Evolutionary conservation across 768 basidiomycete genomes (phyloP).

Genomic region (Lactarius quietus): DNA sequence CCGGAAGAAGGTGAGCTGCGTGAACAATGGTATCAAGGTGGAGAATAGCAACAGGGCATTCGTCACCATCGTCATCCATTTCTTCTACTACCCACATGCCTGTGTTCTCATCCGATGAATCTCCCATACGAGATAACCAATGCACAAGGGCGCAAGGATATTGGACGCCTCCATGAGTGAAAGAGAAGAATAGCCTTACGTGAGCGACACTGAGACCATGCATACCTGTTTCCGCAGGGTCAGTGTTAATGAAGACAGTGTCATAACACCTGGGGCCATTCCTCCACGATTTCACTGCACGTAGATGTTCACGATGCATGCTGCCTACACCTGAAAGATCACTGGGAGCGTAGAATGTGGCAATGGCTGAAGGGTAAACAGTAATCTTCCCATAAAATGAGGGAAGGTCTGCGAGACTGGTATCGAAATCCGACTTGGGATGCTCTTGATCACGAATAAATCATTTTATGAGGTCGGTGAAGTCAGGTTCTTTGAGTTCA

Average conservation of each 20-base stretch:
- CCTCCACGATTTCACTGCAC: not conserved
- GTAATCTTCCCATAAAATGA: no score
- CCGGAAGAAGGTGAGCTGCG: slow-evolving; percentile 11
- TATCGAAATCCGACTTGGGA: no score
- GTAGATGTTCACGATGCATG: not conserved
- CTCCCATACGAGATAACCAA: not conserved
- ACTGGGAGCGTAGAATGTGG: slow-evolving; percentile 12
- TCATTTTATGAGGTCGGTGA: no score
- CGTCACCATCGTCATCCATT: not conserved
- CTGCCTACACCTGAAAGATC: not conserved
- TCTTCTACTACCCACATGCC: slow-evolving; percentile 19
- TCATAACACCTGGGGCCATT: not conserved
- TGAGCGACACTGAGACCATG: slow-evolving; percentile 7
- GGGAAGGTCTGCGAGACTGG: no score
- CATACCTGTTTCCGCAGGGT: not conserved
- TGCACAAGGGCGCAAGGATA: slow-evolving; percentile 16
- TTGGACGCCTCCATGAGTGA: not conserved
- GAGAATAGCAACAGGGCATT: not conserved
- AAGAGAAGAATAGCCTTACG: slow-evolving; percentile 4
- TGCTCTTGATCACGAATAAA: no score
- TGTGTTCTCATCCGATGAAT: not conserved
- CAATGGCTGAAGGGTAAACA: not conserved
- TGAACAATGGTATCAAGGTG: slow-evolving; percentile 8
- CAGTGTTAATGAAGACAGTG: not conserved
- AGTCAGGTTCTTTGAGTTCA: no score